Evolutionary conservation across 768 basidiomycete genomes (phyloP).

Genomic region (Chlorophyllum brunneum): DNA sequence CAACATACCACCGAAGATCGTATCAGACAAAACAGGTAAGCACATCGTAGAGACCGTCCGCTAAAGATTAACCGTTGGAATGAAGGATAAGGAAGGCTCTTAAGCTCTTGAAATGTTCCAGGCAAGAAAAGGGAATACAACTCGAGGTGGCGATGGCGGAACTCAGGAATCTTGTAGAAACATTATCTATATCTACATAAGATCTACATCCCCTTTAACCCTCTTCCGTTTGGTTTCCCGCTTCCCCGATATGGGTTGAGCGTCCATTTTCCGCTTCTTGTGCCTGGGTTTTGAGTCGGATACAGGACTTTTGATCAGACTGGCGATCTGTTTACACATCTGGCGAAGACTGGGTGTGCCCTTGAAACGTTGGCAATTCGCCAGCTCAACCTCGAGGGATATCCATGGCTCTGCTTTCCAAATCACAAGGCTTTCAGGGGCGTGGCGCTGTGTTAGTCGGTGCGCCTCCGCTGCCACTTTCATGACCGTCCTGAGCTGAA

Average conservation of each 20-base stretch:
- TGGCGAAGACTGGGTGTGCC: constrained; percentile 55
- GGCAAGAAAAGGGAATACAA: constrained; percentile 16
- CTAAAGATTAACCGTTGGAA: neutral
- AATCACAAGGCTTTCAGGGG: constrained; percentile 27
- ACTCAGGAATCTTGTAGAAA: constrained; percentile 22
- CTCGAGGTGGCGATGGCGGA: constrained; percentile 23
- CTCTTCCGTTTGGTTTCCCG: constrained; percentile 18
- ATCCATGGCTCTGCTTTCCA: constrained; percentile 68
- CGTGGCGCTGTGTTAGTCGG: constrained; percentile 58
- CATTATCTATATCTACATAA: constrained; percentile 18
- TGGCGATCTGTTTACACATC: constrained; percentile 61
- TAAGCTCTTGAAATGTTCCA: constrained; percentile 24
- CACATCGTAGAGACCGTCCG: neutral
- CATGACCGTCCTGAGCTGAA: constrained; percentile 76
- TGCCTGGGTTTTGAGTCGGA: neutral
- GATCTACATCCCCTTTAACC: constrained; percentile 22
- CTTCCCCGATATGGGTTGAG: constrained; percentile 14
- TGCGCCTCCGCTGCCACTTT: constrained; percentile 63
- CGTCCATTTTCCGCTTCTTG: constrained; percentile 15
- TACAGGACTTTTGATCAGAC: constrained; percentile 18
- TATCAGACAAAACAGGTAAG: constrained; percentile 47
- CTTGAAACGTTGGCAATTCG: constrained; percentile 55
- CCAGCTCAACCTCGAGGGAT: constrained; percentile 41
- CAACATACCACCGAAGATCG: constrained; percentile 49
- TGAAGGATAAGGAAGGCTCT: constrained; percentile 23